Evolutionary conservation across 2,329 filamentous ascomycete species (phyloP).

Genomic region (Chalara sp.): DNA sequence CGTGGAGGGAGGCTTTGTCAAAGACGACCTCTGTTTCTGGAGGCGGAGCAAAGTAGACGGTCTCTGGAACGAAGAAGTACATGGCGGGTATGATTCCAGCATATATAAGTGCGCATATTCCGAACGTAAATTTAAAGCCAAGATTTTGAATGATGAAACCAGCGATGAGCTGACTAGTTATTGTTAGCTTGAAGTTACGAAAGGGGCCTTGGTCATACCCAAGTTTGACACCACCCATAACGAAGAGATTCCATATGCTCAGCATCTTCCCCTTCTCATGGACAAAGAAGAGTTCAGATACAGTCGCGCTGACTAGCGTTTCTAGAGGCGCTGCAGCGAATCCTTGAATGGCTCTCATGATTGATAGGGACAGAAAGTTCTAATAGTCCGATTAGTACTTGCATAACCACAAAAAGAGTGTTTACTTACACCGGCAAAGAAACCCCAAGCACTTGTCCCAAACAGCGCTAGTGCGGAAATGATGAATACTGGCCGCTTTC

Average conservation of each 20-base stretch:
- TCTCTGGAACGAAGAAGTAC: constrained; percentile 39
- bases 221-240: constrained; percentile 23
- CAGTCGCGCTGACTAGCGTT: constrained; percentile 28
- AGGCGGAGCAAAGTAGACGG: constrained; percentile 25
- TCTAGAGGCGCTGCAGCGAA: constrained; percentile 25
- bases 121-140: constrained; percentile 30
- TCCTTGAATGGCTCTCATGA: constrained; percentile 26
- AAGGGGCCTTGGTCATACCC: constrained; percentile 12
- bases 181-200: neutral
- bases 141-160: constrained; percentile 31
- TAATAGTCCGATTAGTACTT: constrained; percentile 8
- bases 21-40: constrained; percentile 16
- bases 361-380: constrained; percentile 31
- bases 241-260: constrained; percentile 20
- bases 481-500: constrained; percentile 23
- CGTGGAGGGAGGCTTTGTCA: constrained; percentile 18
- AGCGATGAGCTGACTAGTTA: constrained; percentile 34
- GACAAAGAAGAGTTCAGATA: constrained; percentile 40
- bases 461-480: constrained; percentile 29
- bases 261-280: constrained; percentile 34
- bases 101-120: constrained; percentile 35
- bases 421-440: constrained; percentile 26
- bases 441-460: constrained; percentile 32
- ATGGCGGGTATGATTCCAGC: constrained; percentile 33
- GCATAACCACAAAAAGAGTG: neutral